Base-by-base conservation (phyloP, 2,329 filamentous ascomycete genomes). In the Leptodontidium sp. region DNA sequence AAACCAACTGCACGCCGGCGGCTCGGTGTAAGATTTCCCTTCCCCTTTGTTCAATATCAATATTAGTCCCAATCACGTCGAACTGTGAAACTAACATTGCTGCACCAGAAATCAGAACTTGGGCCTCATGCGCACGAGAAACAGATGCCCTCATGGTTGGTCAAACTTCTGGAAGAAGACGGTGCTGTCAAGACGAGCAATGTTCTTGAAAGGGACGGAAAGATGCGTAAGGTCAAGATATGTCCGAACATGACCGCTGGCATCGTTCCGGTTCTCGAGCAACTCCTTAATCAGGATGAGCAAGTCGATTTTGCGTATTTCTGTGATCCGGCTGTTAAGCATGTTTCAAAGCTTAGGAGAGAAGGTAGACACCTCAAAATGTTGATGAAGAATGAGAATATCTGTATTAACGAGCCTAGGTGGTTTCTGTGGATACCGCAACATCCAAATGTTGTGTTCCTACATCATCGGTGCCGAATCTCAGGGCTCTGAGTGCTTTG, bases 341-440 rank as follows among this genome's bases (percentile, higher is more conserved):
- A 98, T 76, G 86, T 98, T 32, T 93, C 92, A 63, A 97, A 97
- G 76, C 84, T 97, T 64, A 87, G 85, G n/a, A 85, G 84, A 69
- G 94, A 97, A 81, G 89, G 88, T 86, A 78, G 40, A 74, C n/a
- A 9, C 15, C 38, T 38, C 11, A 1, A 55, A 26, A 53, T 3
- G 45, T 40, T 15, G 12, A 14, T n/a, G 24, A 21, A 47, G 40
- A 29, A 21, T n/a, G 7, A 15, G 17, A 35, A 26, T 38, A 15
- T 14, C 47, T 59, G 35, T 58, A 24, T 63, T 70, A 50, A 71
- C 50, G 32, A 43, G 47, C 14, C 17, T 26, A 88, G 94, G 94
- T 26, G 92, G 93, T 6, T 98, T 98, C 78, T 98, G 95, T 78
- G 95, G 95, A 3, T 98, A 98, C 78, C 88, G 95, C 50, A 98